phyloP scores from a whole-genome alignment of 192 early-diverging fungal species.

The Coemansia javaensis region DNA sequence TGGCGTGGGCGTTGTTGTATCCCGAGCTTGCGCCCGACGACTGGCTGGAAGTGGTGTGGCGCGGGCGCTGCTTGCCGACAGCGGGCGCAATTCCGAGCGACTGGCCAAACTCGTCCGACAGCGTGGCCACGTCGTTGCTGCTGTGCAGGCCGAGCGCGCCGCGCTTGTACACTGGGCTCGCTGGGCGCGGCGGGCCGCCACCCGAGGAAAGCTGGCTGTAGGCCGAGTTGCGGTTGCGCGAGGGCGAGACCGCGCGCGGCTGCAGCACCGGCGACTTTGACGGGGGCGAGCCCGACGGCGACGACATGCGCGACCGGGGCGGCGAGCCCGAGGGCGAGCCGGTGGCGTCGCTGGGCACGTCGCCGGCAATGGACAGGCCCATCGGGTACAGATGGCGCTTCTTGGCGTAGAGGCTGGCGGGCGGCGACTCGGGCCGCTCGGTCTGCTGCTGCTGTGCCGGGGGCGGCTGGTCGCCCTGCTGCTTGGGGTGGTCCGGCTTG shows the following conservation, averaged over 20 bases:
- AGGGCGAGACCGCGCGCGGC: conserved; percentile 15
- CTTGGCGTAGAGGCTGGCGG: conserved; percentile 23
- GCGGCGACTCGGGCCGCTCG: conserved; percentile 40
- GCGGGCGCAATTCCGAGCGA: conserved; percentile 13
- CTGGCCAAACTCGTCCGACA: conserved; percentile 44
- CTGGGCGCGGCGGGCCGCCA: conserved; percentile 6
- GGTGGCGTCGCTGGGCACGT: conserved; percentile 4
- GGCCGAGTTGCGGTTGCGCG: conserved; percentile 23
- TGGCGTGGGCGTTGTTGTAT: conserved; percentile 26
- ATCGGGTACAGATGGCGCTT: conserved; percentile 47
- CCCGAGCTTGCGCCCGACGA: conserved; percentile 44
- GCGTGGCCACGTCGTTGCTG: conserved; percentile 19
- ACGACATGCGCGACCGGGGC: conserved; percentile 17
- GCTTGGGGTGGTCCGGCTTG: conserved; percentile 11
- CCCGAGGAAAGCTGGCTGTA: conserved; percentile 37
- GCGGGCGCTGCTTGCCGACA: too few species aligned
- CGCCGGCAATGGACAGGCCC: conserved; percentile 38
- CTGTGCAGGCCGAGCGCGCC: conserved; percentile 38
- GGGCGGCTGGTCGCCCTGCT: conserved; percentile 6
- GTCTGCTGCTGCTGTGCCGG: conserved; percentile 4
- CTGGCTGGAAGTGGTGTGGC: conserved; percentile 37
- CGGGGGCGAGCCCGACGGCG: conserved; percentile 14
- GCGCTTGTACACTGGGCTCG: conserved; percentile 41
- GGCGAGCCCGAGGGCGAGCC: conserved; percentile 9
- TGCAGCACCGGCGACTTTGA: conserved; percentile 22